Percentiles rank a stretch among this genome's conserved stretches.
These are phyloP conservation scores for Fusarium miscanthi DNA, from an alignment of 2,329 filamentous ascomycete species.

Conservation along the genomic window DNA sequence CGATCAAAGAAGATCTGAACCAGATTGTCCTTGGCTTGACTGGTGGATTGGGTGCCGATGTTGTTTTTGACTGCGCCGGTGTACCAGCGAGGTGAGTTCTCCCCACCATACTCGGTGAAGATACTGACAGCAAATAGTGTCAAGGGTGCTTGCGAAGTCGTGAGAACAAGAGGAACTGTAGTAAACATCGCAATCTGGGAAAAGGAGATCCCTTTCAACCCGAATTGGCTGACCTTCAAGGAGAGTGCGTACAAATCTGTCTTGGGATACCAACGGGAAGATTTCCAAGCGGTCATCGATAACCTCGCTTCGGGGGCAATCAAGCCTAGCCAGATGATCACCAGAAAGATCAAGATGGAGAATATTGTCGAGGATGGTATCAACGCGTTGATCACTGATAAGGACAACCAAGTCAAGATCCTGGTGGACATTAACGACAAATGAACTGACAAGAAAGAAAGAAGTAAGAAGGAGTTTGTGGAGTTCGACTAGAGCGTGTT, in stretches of 20 bases:
- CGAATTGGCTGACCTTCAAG: slow-evolving; percentile 45
- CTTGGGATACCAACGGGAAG: slow-evolving; percentile 46
- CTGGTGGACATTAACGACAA: slow-evolving; percentile 58
- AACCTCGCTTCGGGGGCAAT: slow-evolving; percentile 42
- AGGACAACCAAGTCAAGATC: slow-evolving; percentile 72
- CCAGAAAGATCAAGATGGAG: slow-evolving; percentile 65
- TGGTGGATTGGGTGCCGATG: slow-evolving; percentile 62
- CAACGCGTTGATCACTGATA: slow-evolving; percentile 66
- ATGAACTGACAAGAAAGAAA: neutral
- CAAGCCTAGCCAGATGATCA: slow-evolving; percentile 69
- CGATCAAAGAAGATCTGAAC: slow-evolving; percentile 59
- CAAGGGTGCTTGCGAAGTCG: slow-evolving; percentile 57
- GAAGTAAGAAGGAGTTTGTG: neutral
- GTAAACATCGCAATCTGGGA: slow-evolving; percentile 76
- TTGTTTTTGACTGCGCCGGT: slow-evolving; percentile 72
- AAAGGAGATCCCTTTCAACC: slow-evolving; percentile 48
- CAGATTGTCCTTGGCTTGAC: slow-evolving; percentile 59
- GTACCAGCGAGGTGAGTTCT: slow-evolving; percentile 51
- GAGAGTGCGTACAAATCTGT: slow-evolving; percentile 44
- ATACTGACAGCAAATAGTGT: slow-evolving; percentile 18
- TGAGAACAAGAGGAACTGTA: slow-evolving; percentile 65
- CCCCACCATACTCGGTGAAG: accelerated
- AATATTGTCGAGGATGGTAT: slow-evolving; percentile 68
- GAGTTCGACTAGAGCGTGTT: neutral
- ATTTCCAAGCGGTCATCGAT: slow-evolving; percentile 68